A percentile compares a stretch with the other conserved stretches of the same genome.
phyloP scores from a whole-genome alignment of 192 early-diverging fungal species.

The Coemansia sp. region DNA sequence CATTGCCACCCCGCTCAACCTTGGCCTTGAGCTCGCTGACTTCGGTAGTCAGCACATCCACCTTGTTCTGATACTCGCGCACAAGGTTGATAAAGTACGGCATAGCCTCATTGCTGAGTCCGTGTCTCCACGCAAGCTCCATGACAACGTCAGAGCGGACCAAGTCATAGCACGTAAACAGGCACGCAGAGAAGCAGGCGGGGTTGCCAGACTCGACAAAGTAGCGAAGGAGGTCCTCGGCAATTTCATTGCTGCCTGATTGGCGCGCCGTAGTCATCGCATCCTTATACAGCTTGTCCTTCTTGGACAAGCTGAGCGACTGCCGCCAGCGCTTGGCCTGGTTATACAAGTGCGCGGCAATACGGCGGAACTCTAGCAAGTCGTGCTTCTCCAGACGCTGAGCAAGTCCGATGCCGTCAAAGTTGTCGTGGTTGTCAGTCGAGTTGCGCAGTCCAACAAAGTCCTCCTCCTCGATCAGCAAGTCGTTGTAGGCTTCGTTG shows the following conservation, averaged over 20 bases:
- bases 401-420: conserved; percentile 91
- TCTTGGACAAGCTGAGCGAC: conserved; percentile 92
- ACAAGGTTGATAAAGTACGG: conserved; percentile 94
- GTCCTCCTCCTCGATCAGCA: conserved; percentile 98
- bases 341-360: conserved; percentile 95
- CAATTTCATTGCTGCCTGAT: conserved; percentile 82
- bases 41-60: conserved; percentile 62
- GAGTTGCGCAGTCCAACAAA: conserved; percentile 91
- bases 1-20: conserved; percentile 44
- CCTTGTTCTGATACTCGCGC: conserved; percentile 86
- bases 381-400: conserved; percentile 95
- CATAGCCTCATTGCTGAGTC: conserved; percentile 92
- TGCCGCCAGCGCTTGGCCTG: conserved; percentile 96
- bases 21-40: conserved; percentile 61
- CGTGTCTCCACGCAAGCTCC: conserved; percentile 91
- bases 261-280: conserved; percentile 98
- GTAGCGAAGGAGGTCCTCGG: conserved; percentile 93
- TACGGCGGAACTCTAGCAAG: conserved; percentile 95
- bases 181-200: conserved; percentile 91
- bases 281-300: conserved; percentile 97
- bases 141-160: conserved; percentile 91
- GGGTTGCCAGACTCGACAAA: conserved; percentile 91
- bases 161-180: conserved; percentile 95
- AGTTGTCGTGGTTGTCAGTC: conserved; percentile 92
- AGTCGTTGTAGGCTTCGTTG: conserved; percentile 93